Conservation (phyloP, 2,329 filamentous ascomycete genomes). For the Fusarium sp. region DNA sequence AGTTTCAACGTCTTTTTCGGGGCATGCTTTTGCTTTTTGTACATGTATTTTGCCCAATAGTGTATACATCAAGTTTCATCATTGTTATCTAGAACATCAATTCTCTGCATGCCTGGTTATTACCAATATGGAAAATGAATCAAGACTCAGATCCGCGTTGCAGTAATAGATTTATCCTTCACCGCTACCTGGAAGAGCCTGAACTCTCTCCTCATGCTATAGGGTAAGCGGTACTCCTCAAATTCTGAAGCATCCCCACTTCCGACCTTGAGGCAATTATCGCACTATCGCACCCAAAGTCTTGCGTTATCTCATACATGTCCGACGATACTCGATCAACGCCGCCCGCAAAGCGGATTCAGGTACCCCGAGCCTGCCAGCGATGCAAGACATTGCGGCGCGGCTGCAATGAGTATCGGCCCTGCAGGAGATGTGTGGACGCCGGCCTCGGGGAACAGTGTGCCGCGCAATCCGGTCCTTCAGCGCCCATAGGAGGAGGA, state of each 20-base stretch:
- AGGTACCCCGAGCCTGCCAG: conserved; percentile 58
- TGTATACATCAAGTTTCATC: not conserved
- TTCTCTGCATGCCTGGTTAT: not conserved
- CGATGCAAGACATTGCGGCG: conserved; percentile 57
- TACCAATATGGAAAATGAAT: not conserved
- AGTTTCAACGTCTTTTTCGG: not conserved
- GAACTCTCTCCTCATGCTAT: not conserved
- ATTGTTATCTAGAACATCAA: not conserved
- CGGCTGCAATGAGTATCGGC: conserved; percentile 58
- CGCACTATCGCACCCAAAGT: not conserved
- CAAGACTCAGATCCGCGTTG: not conserved
- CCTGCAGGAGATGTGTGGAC: conserved; percentile 56
- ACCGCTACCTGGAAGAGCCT: not conserved
- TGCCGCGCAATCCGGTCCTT: conserved; percentile 31
- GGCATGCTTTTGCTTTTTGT: not conserved
- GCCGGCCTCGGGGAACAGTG: conserved; percentile 57
- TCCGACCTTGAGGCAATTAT: not conserved
- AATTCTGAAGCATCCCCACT: not conserved
- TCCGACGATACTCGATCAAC: conserved; percentile 10
- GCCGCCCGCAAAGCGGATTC: conserved; percentile 50
- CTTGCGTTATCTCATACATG: conserved; percentile 3
- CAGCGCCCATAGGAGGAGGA: conserved; percentile 1
- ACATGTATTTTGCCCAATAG: not conserved
- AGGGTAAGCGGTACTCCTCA: not conserved
- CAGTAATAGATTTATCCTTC: not conserved